Percentiles rank a stretch among this genome's conserved stretches.
These are phyloP conservation scores for Teratosphaeria viscida DNA, from an alignment of 2,329 filamentous ascomycete species.

Conservation along the genomic window DNA sequence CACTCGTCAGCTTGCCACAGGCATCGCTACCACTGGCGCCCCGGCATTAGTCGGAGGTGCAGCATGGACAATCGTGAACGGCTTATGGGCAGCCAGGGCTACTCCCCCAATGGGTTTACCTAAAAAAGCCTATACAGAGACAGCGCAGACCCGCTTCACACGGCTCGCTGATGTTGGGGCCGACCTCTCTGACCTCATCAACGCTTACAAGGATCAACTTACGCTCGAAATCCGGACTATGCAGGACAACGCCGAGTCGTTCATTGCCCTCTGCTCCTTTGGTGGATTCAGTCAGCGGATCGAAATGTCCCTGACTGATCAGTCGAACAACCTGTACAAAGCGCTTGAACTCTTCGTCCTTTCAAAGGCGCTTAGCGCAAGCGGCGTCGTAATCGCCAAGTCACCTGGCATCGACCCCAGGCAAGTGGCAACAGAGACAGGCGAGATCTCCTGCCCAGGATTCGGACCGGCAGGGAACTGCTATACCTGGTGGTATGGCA, in stretches of 20 bases:
- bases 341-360: neutral
- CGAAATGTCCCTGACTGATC: neutral
- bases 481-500: neutral
- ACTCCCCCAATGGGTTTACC: neutral
- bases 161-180: neutral
- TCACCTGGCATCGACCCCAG: neutral
- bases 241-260: neutral
- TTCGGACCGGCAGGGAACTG: neutral
- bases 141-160: neutral
- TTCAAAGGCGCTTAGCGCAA: neutral
- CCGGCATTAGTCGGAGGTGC: neutral
- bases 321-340: neutral
- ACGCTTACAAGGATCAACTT: neutral
- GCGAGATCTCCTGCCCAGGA: neutral
- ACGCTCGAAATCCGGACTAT: neutral
- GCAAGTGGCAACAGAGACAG: neutral
- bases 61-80: neutral
- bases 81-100: neutral
- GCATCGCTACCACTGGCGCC: neutral
- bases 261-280: neutral
- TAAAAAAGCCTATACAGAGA: neutral
- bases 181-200: neutral
- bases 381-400: neutral
- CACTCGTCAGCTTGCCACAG: neutral
- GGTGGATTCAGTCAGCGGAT: neutral